Percentiles rank a stretch among this genome's conserved stretches.
phyloP scores from a whole-genome alignment of 345 rosid genomes.

The Populus simonii region DNA sequence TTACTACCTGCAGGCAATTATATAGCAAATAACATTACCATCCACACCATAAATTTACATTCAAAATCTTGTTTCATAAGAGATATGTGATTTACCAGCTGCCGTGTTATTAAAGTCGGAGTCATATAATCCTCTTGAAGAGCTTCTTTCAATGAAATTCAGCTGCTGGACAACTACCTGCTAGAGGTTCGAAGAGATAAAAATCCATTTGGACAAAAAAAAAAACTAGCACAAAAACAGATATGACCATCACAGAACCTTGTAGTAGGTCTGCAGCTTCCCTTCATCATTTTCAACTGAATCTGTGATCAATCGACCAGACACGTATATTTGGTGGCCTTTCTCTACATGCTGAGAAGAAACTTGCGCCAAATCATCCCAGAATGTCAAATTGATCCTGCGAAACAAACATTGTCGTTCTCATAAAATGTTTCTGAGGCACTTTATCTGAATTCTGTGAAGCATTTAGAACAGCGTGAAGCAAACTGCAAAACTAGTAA shows the following conservation, averaged over 20 bases:
- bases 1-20: slow-evolving; percentile 33
- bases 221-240: neutral
- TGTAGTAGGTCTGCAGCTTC: slow-evolving; percentile 51
- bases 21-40: neutral
- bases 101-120: slow-evolving; percentile 22
- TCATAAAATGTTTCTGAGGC: neutral
- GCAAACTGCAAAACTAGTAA: neutral
- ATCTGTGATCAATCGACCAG: slow-evolving; percentile 58
- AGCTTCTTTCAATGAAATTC: slow-evolving; percentile 48
- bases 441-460: too few relatives aligned
- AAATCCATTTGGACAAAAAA: neutral
- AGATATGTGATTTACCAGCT: slow-evolving; percentile 29
- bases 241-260: slow-evolving; percentile 31
- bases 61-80: neutral
- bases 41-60: neutral
- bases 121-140: slow-evolving; percentile 22
- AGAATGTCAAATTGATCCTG: slow-evolving; percentile 64
- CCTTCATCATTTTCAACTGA: slow-evolving; percentile 50
- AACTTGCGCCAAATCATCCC: slow-evolving; percentile 59
- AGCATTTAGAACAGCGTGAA: neutral
- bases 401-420: slow-evolving; percentile 4
- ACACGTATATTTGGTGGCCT: slow-evolving; percentile 58
- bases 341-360: slow-evolving; percentile 52
- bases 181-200: slow-evolving; percentile 2
- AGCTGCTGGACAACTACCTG: slow-evolving; percentile 64